Evolutionary conservation across 2,329 filamentous ascomycete genomes (phyloP), one percentile per base, ranked within the genome.

Genomic region (Raffaelea deltoideospora): DNA sequence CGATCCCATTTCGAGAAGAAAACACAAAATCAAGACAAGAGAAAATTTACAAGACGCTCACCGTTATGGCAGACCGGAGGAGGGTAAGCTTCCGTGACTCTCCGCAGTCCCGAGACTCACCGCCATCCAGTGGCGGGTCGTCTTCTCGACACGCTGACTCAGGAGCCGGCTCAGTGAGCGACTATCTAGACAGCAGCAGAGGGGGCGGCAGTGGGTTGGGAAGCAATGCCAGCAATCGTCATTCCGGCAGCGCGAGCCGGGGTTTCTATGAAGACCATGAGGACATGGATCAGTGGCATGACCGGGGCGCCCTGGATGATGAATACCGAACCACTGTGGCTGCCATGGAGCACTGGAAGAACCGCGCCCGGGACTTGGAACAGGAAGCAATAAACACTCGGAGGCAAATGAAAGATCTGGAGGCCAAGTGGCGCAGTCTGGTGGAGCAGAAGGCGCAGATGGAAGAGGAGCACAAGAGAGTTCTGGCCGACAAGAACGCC

Each of bases 101-200:
- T 33, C 44, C 50, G 33, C 48, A 50, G 26, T 46, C 48, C 31
- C 53, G 49, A 45, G 53, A 55, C 40, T 55, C 51, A 10, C n/a
- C 7, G 6, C n/a, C 28, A 8, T 17, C 5, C 28, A 30, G 18
- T 17, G 27, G 27, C 27, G 27, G 8, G 10, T 28, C 27, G n/a
- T n/a, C n/a, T n/a, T n/a, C n/a, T n/a, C n/a, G n/a, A n/a, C n/a
- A n/a, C n/a, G n/a, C n/a, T n/a, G n/a, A n/a, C n/a, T n/a, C n/a
- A n/a, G 54, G 51, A 27, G 44, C 50, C 34, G 52, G 50, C 44
- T 54, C 52, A 38, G 48, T 51, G 38, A 55, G 49, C 43, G 52
- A 51, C 41, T 47, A 48, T 33, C 50, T 50, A 36, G 50, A 47
- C 42, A 37, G 34, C 34, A 27, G 29, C 21, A 33, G 33, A 5